These are phyloP conservation scores for Inga laurina DNA, from an alignment of 306 rosid species.

Conservation along the genomic window DNA sequence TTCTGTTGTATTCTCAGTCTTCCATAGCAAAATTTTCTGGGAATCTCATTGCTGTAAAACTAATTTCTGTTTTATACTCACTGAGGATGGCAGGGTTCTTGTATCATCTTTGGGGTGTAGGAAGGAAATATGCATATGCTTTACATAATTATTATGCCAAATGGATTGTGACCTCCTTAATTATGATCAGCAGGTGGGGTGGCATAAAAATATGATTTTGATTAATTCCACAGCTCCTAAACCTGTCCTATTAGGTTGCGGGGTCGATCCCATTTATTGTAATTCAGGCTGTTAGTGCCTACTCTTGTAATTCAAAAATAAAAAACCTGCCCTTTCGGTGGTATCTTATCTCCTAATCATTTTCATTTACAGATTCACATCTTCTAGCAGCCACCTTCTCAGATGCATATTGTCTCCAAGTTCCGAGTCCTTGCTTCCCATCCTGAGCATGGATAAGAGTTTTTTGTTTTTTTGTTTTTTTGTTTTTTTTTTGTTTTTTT, in stretches of 20 bases:
- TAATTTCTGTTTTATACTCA: background rate
- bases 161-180: background rate
- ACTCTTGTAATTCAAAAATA: too few relatives aligned
- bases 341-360: background rate
- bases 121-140: background rate
- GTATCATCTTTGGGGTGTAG: background rate
- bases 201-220: background rate
- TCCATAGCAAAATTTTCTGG: background rate
- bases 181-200: background rate
- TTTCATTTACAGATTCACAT: background rate
- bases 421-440: background rate
- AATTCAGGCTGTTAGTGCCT: too few relatives aligned
- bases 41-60: background rate
- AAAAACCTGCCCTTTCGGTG: background rate
- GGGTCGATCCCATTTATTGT: too few relatives aligned
- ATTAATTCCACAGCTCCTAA: background rate
- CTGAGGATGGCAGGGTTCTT: background rate
- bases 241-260: background rate
- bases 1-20: slow-evolving; percentile 1
- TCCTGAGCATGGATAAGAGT: slow-evolving; percentile 38
- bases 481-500: too few relatives aligned
- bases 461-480: background rate
- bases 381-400: background rate
- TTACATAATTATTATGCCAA: background rate
- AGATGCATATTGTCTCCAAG: background rate